Evolutionary conservation across 1,284 basidiomycete genomes (phyloP), one percentile per base, ranked within the genome.

Genomic region (Exobasidium cylindrosporum): DNA sequence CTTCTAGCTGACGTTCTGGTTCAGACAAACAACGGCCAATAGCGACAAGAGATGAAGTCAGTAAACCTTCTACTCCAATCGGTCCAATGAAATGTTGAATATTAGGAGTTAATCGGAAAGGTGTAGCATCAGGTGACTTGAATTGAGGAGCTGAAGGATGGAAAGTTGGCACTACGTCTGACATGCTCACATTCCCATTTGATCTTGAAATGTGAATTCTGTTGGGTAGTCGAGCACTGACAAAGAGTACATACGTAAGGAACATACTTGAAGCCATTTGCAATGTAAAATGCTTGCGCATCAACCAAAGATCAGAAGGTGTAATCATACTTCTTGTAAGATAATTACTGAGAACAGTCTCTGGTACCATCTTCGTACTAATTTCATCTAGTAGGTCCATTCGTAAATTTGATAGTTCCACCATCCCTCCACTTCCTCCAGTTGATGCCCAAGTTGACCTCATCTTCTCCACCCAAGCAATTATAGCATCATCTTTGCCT

Each of bases 41-140:
- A 0, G 95, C 90, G 84, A 97, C 90, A 35, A 97, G 87, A 0
- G 89, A 87, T 7, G 90, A 86, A 0, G 91, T 88, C 56, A 98
- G 82, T 31, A 97, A 82, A 17, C 95, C 96, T 80, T 99, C 97
- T 11, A 89, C 90, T 40, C 91, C 89, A 55, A 92, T 86, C 1
- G 90, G 89, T 0, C 91, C 92, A 56, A 98, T 83, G 82, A 98
- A 96, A 73, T 87, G 85, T 81, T 99, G 97, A 83, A 99, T 87
- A 80, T 97, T 97, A 1, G 94, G 94, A 11, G 93, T 97, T 69
- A 97, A 87, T 10, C 96, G 88, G 89, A 99, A 99, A 0, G 96
- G 95, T 11, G 97, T 92, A 1, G 88, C 84, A 70, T 99, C 96
- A 66, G 84, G 87, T 1, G 89, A 88, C 30, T 85, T 85, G 76